Evolutionary conservation across 331 rosid genomes (phyloP), one percentile per base, ranked within the genome.

Genomic region (Cydonia oblonga): DNA sequence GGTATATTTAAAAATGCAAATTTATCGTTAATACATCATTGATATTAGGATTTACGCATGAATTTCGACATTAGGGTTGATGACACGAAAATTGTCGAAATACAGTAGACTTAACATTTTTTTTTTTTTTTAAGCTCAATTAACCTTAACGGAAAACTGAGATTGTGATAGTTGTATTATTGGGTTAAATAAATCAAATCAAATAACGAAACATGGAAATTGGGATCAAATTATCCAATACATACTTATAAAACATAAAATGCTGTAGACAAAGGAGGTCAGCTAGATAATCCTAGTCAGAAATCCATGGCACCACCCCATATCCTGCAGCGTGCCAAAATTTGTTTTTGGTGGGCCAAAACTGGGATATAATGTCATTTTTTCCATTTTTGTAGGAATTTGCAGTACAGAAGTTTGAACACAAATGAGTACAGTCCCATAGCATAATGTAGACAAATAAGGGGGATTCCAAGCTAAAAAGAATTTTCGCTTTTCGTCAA

Each of bases 301-400:
- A 35, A 57, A 29, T 70, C 32, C 64, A 23, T 58, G 63, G 63
- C 30, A 23, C n/a, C 40, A 59, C 54, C 26, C 20, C 73, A 38
- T 78, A 66, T 72, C 44, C 44, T 53, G 72, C 56, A 72, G 74
- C 74, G 57, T 49, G 74, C 73, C 70, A 68, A 66, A 59, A 59
- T 5, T 28, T 26, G 60, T 26, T 44, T 28, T 8, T 15, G 24
- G 65, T 66, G 74, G 74, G 66, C 64, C 79, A 62, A 25, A 24
- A 35, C 69, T 68, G 9, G 24, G 57, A 57, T n/a, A 72, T 67
- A 63, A 63, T 11, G 57, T 67, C 71, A 66, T 56, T 38, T 59
- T 70, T 75, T 58, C 58, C n/a, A 42, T 30, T 46, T 51, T 42
- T 22, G 8, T 5, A 53, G 38, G 46, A 69, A 12, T 24, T 61